Percentiles rank a stretch among this genome's conserved stretches.
phyloP scores from a whole-genome alignment of 139 green algal species.

The Auxenochlorella protothecoides region DNA sequence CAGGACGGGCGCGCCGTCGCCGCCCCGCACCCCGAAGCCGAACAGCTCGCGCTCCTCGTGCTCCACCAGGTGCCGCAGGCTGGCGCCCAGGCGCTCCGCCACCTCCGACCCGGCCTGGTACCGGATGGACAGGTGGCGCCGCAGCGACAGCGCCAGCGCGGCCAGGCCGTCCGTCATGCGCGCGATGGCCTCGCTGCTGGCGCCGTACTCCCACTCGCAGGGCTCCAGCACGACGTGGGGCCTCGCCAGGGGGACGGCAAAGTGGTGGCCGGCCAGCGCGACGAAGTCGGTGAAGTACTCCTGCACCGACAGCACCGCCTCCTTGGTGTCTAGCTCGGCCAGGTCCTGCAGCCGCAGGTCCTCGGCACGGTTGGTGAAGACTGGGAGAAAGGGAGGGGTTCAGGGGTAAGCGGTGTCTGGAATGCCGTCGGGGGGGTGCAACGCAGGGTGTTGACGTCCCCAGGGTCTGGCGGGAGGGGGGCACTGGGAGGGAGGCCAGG shows the following conservation, averaged over 20 bases:
- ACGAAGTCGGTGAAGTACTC: conserved; percentile 87
- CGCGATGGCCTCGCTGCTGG: conserved; percentile 30
- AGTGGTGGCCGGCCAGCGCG: conserved; percentile 70
- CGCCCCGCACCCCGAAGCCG: conserved; percentile 61
- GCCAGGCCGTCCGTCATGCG: conserved; percentile 72
- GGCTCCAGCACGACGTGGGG: conserved; percentile 29
- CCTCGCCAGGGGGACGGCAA: conserved; percentile 51
- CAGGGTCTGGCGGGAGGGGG: neutral
- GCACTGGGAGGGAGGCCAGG: neutral
- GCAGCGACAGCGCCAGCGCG: conserved; percentile 62
- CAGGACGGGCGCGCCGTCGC: conserved; percentile 50
- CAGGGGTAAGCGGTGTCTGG: neutral
- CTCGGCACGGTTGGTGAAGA: conserved; percentile 82
- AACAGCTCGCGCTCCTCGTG: conserved; percentile 56
- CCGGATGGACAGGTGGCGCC: conserved; percentile 65
- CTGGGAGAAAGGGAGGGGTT: conserved; percentile 17
- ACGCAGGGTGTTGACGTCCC: neutral
- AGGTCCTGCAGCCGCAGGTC: conserved; percentile 88
- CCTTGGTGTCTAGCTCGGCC: conserved; percentile 74
- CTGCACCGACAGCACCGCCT: conserved; percentile 58
- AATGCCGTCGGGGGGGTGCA: neutral
- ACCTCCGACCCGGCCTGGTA: neutral
- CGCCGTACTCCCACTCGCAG: conserved; percentile 39
- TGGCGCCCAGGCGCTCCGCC: conserved; percentile 45
- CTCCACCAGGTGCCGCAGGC: conserved; percentile 52